Evolutionary conservation across 129 eudicot genomes (phyloP).

Genomic region (Ambrosia artemisiifolia): DNA sequence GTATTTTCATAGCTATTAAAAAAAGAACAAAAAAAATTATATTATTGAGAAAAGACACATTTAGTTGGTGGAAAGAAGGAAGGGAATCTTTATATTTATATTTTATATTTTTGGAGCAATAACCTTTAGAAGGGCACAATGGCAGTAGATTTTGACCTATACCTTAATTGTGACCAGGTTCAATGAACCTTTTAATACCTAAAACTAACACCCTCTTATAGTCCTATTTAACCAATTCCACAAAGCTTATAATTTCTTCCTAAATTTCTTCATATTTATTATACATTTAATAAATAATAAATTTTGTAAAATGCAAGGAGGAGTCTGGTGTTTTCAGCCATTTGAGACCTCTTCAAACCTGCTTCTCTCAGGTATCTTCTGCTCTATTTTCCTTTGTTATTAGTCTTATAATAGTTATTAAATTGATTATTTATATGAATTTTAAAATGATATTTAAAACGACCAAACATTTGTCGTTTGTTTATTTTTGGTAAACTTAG

Average conservation of each 20-base stretch:
- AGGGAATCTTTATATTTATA: slow-evolving; percentile 6
- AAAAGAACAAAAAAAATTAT: slow-evolving; percentile 9
- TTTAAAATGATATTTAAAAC: not conserved
- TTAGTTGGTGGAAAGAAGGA: slow-evolving; percentile 15
- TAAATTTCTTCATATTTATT: not conserved
- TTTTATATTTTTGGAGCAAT: not conserved
- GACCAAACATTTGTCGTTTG: slow-evolving; percentile 1
- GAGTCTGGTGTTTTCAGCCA: slow-evolving; percentile 16
- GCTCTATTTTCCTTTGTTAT: not conserved
- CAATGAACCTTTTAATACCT: slow-evolving; percentile 26
- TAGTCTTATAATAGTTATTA: not conserved
- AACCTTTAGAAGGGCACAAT: slow-evolving; percentile 23
- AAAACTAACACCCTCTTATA: not conserved
- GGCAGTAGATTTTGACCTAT: slow-evolving; percentile 8
- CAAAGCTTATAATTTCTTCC: not conserved
- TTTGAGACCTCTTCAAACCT: slow-evolving; percentile 1
- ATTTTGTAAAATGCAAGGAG: slow-evolving; percentile 10
- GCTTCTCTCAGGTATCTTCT: slow-evolving; percentile 22
- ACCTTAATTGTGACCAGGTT: slow-evolving; percentile 21
- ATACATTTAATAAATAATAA: not conserved
- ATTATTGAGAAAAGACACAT: slow-evolving; percentile 2
- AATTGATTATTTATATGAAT: not conserved
- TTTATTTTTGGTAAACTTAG: not conserved
- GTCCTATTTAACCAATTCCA: slow-evolving; percentile 15
- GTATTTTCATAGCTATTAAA: not conserved